These are phyloP conservation scores for Trametes hirsuta DNA, from an alignment of 1,284 basidiomycete species.

Conservation along the genomic window DNA sequence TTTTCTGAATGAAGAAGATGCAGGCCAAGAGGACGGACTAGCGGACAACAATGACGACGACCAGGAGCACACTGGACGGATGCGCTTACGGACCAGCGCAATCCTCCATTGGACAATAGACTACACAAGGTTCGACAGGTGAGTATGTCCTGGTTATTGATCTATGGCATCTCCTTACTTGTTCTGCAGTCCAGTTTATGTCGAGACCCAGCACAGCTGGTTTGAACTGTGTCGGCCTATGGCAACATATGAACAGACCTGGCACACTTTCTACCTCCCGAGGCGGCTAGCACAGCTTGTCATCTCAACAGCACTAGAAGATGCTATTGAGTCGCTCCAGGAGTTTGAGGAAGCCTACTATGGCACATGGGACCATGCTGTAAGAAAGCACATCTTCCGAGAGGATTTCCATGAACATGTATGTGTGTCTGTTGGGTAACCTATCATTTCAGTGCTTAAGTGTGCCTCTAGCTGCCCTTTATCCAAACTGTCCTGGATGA, in stretches of 20 bases:
- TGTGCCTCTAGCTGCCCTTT: conserved; percentile 5
- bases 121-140: conserved; percentile 43
- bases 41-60: conserved; percentile 40
- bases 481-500: conserved; percentile 4
- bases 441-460: not conserved
- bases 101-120: conserved; percentile 42
- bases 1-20: conserved; percentile 45
- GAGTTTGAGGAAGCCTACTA: conserved; percentile 2
- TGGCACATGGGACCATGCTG: conserved; percentile 18
- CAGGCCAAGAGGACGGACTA: conserved; percentile 40
- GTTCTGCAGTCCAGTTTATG: conserved; percentile 53
- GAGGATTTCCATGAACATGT: conserved; percentile 22
- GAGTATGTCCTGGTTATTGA: conserved; percentile 18
- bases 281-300: conserved; percentile 52
- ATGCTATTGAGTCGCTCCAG: conserved; percentile 8
- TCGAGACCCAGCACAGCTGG: conserved; percentile 63
- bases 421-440: not conserved
- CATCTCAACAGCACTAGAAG: conserved; percentile 29
- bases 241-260: conserved; percentile 46
- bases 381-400: not conserved
- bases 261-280: conserved; percentile 50
- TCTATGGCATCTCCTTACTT: not conserved
- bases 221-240: conserved; percentile 59
- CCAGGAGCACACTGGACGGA: conserved; percentile 17
- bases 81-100: conserved; percentile 38